Evolutionary conservation across 2,329 filamentous ascomycete genomes (phyloP).

Genomic region (Diaporthe citri): DNA sequence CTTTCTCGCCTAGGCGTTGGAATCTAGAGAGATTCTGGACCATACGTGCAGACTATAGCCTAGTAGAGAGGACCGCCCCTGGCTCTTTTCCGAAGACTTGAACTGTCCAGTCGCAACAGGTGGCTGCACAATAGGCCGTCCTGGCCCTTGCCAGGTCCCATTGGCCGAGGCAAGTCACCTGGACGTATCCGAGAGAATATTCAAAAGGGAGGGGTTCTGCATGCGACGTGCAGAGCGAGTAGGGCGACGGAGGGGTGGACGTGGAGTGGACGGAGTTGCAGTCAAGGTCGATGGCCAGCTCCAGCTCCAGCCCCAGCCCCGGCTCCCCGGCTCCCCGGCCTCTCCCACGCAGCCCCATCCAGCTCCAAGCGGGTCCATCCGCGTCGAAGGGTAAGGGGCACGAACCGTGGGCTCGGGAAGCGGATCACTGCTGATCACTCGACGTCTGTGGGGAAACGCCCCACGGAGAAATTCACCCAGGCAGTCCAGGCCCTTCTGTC

Average conservation of each 20-base stretch:
- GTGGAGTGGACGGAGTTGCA: neutral
- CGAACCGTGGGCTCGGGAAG: constrained; percentile 31
- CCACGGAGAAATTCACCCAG: constrained; percentile 31
- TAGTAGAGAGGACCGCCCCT: neutral
- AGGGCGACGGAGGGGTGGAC: neutral
- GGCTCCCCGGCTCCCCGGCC: neutral
- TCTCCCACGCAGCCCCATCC: neutral
- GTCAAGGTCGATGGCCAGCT: neutral
- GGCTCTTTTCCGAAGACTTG: neutral
- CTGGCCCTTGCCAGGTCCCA: neutral
- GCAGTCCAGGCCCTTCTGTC: constrained; percentile 28
- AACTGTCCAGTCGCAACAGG: constrained; percentile 13
- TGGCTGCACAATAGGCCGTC: neutral
- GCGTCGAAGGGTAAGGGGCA: constrained; percentile 3
- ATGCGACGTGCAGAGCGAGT: neutral
- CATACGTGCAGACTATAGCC: neutral
- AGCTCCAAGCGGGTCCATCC: constrained; percentile 11
- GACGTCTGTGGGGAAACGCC: constrained; percentile 28
- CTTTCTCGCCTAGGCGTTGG: neutral
- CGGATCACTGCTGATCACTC: constrained; percentile 32
- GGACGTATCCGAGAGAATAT: neutral
- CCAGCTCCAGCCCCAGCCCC: neutral
- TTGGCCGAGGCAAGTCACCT: neutral
- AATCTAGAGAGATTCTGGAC: constrained; percentile 15
- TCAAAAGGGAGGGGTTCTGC: neutral